Evolutionary conservation across 2,329 filamentous ascomycete species (phyloP), one percentile per base, ranked within the genome.

Genomic region (Neofusicoccum sp.): DNA sequence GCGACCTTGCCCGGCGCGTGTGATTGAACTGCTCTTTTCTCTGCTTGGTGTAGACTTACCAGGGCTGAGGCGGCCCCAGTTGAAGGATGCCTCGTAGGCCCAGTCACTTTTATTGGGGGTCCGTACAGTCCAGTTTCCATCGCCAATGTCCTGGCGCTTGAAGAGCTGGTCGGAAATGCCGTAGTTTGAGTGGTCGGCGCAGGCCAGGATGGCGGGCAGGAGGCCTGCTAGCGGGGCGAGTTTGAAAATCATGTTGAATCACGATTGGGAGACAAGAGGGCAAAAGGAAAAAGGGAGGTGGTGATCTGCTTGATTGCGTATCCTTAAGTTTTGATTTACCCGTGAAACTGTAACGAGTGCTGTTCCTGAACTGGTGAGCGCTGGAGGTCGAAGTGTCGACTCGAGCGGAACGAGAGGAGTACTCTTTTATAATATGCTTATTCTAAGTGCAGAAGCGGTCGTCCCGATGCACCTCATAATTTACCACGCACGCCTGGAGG

Each of bases 1-100:
- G 22, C 22, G 22, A 22, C 22, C 22, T 22, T 22, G 22, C 22
- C 22, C 22, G 14, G 9, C 43, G 11, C 29, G 34, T 28, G 8
- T n/a, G 44, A 50, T 6, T 34, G n/a, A 22, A 28, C 8, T 12
- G 6, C 31, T 16, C 28, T 3, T 34, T 5, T 33, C 11, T 7
- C 4, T 33, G 14, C 3, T 3, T 12, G 1, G 41, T 12, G 28
- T 12, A 22, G 6, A 59, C 65, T 41, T 70, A 74, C 74, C 69
- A 14, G 71, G 66, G 33, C 67, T 74, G 31, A 77, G 65, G 58
- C 69, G 71, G 11, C 75, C 78, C 79, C 78, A 80, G 61, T 80
- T 75, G 66, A 73, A 79, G 11, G 75, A 76, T 12, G 72, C 72
- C 54, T 74, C 73, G 61, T 77, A 78, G 6, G 69, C 65, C 74